phyloP scores from a whole-genome alignment of 1,284 basidiomycete genomes.

The Xerocomus amazonicus region DNA sequence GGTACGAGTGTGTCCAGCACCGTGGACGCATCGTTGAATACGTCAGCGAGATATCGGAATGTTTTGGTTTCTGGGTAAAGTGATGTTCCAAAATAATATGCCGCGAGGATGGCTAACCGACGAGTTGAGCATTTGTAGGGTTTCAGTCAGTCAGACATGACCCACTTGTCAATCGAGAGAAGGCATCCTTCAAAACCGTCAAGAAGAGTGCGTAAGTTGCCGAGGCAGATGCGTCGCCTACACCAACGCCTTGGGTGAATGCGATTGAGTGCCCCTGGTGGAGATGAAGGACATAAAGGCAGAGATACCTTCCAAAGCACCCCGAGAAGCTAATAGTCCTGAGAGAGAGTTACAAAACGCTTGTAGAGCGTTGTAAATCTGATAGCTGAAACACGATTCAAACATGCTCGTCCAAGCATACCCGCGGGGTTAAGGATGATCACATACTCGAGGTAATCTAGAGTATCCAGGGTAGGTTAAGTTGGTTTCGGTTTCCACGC shows the following conservation, averaged over 20 bases:
- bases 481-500: background rate
- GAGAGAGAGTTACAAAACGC: slow-evolving; percentile 67
- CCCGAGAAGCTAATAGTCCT: slow-evolving; percentile 58
- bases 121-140: background rate
- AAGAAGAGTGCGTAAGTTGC: slow-evolving; percentile 63
- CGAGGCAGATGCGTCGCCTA: slow-evolving; percentile 61
- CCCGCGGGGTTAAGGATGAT: background rate
- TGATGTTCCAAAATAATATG: slow-evolving; percentile 58
- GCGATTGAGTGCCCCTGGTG: background rate
- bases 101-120: slow-evolving; percentile 54
- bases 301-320: slow-evolving; percentile 58
- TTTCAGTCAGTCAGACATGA: background rate
- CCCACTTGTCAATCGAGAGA: slow-evolving; percentile 60
- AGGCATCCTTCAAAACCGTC: slow-evolving; percentile 60
- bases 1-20: slow-evolving; percentile 61
- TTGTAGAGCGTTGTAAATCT: slow-evolving; percentile 62
- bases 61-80: slow-evolving; percentile 67
- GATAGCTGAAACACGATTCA: slow-evolving; percentile 41
- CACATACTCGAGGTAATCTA: slow-evolving; percentile 34
- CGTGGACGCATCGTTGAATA: slow-evolving; percentile 58
- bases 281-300: background rate
- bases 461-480: background rate
- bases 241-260: slow-evolving; percentile 52
- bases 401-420: slow-evolving; percentile 2
- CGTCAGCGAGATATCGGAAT: slow-evolving; percentile 67